phyloP scores from a whole-genome alignment of 2,329 filamentous ascomycete species.

The Clarireedia hainanense region DNA sequence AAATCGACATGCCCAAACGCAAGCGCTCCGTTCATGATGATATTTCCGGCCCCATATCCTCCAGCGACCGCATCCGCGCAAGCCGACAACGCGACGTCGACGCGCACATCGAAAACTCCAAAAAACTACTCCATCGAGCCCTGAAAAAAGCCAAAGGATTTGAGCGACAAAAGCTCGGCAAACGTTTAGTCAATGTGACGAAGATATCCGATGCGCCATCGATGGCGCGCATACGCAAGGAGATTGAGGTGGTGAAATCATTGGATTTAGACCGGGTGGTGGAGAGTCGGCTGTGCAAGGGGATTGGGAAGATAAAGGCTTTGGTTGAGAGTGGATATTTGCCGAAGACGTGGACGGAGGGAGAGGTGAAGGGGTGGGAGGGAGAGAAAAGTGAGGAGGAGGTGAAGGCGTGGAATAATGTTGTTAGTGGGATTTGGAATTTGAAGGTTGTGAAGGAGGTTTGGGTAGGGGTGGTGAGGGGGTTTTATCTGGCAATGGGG shows the following conservation, averaged over 20 bases:
- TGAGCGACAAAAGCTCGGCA: slow-evolving; percentile 64
- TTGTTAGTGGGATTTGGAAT: slow-evolving; percentile 46
- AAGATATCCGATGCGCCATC: slow-evolving; percentile 40
- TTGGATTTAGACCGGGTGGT: slow-evolving; percentile 39
- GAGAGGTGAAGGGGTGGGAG: slow-evolving; percentile 8
- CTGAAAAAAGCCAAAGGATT: slow-evolving; percentile 68
- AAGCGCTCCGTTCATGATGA: slow-evolving; percentile 35
- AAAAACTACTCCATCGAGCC: slow-evolving; percentile 55
- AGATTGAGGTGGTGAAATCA: slow-evolving; percentile 43
- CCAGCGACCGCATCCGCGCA: slow-evolving; percentile 25
- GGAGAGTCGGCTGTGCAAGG: slow-evolving; percentile 40
- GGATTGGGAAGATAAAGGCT: slow-evolving; percentile 42
- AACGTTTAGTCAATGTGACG: slow-evolving; percentile 48
- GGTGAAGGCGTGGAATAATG: slow-evolving; percentile 33
- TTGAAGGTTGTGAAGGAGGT: slow-evolving; percentile 43
- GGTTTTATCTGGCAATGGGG: slow-evolving; percentile 25
- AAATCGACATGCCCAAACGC: slow-evolving; percentile 45
- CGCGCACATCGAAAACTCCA: slow-evolving; percentile 44
- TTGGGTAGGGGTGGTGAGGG: slow-evolving; percentile 32
- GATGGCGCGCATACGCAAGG: slow-evolving; percentile 53
- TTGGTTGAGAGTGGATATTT: slow-evolving; percentile 38
- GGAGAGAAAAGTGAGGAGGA: slow-evolving; percentile 3
- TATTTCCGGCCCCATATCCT: background rate
- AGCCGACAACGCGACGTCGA: slow-evolving; percentile 34
- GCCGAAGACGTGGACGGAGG: slow-evolving; percentile 25